These are phyloP conservation scores for Carex sylvatica DNA, from an alignment of 202 grass and related monocot species.

Conservation along the genomic window DNA sequence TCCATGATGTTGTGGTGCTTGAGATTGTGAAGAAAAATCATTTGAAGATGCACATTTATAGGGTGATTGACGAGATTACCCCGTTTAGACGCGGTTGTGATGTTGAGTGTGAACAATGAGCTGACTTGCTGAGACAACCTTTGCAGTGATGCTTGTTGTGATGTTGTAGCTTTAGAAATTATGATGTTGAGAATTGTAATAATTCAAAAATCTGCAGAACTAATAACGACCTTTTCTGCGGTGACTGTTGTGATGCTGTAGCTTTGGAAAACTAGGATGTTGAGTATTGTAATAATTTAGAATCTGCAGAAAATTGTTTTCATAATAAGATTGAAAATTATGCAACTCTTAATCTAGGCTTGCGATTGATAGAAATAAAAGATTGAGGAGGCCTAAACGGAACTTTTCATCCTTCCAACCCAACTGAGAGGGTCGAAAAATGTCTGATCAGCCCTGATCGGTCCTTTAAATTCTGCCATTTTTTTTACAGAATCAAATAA, in stretches of 20 bases:
- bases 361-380: not conserved
- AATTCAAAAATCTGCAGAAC: constrained; percentile 7
- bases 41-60: constrained; percentile 80
- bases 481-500: not conserved
- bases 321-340: not conserved
- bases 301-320: not conserved
- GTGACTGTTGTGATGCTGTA: not conserved
- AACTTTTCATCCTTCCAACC: not conserved
- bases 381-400: not conserved
- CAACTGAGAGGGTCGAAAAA: not conserved
- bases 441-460: not conserved
- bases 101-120: not conserved
- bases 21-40: constrained; percentile 65
- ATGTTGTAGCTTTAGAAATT: constrained; percentile 4
- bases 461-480: not conserved
- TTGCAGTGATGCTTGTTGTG: not conserved
- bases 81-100: constrained; percentile 29
- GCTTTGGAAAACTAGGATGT: not conserved
- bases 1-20: constrained; percentile 65
- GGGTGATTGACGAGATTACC: constrained; percentile 58
- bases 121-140: not conserved
- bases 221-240: not conserved
- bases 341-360: not conserved
- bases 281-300: not conserved
- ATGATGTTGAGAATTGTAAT: not conserved